phyloP scores from a whole-genome alignment of 192 early-diverging fungal species.

The Powellomyces hirtus region DNA sequence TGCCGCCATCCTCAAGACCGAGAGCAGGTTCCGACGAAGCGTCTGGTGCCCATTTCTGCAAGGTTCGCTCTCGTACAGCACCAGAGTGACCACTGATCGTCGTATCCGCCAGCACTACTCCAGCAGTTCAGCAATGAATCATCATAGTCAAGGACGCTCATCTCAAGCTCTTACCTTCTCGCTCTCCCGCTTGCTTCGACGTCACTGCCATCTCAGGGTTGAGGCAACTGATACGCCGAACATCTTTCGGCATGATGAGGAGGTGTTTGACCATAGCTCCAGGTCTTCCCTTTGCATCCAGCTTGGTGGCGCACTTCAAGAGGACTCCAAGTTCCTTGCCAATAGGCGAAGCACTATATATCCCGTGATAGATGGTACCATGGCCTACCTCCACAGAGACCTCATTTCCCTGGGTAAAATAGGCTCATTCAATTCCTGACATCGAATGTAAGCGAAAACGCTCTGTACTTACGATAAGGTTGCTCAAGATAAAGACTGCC shows the following conservation, averaged over 20 bases:
- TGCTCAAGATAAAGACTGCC: conserved; percentile 62
- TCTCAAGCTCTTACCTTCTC: background rate
- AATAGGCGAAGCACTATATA: conserved; percentile 61
- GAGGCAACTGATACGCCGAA: conserved; percentile 46
- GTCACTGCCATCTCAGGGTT: background rate
- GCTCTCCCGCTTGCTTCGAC: background rate
- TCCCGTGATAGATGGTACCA: conserved; percentile 65
- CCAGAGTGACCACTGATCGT: conserved; percentile 73
- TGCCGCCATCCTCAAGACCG: conserved; percentile 12
- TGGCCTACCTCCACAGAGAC: conserved; percentile 59
- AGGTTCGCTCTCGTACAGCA: conserved; percentile 71
- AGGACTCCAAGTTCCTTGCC: conserved; percentile 64
- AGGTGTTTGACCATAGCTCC: conserved; percentile 44
- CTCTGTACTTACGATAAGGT: conserved; percentile 59
- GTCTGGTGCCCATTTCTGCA: conserved; percentile 84
- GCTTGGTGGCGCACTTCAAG: conserved; percentile 56
- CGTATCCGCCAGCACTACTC: conserved; percentile 79
- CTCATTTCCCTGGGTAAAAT: conserved; percentile 56
- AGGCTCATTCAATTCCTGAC: background rate
- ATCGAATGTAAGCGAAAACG: background rate
- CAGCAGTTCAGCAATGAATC: conserved; percentile 22
- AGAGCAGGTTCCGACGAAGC: conserved; percentile 40
- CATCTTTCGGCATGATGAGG: conserved; percentile 67
- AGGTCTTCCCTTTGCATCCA: conserved; percentile 29
- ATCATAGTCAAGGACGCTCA: background rate